Conservation (phyloP, 2,329 filamentous ascomycete species). For the Aspergillus texensis region DNA sequence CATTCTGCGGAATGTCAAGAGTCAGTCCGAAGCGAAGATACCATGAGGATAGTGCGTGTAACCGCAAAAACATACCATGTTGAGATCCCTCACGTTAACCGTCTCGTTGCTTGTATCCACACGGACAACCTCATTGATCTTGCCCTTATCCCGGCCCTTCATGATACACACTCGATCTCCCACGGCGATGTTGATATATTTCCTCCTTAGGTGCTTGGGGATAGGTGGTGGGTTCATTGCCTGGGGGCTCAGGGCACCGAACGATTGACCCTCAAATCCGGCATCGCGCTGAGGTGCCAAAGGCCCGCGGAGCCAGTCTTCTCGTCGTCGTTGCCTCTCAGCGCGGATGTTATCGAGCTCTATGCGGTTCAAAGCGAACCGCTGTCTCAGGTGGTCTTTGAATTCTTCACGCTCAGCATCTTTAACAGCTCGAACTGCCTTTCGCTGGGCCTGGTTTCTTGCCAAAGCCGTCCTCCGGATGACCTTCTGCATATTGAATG, state of each 20-base stretch:
- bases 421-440: conserved; percentile 47
- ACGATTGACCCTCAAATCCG: conserved; percentile 59
- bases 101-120: conserved; percentile 60
- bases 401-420: conserved; percentile 43
- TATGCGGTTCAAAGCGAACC: conserved; percentile 35
- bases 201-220: conserved; percentile 41
- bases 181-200: conserved; percentile 62
- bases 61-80: conserved; percentile 57
- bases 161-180: conserved; percentile 83
- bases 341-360: conserved; percentile 44
- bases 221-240: conserved; percentile 42
- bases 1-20: conserved; percentile 34
- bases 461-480: conserved; percentile 67
- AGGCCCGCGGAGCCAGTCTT: conserved; percentile 78
- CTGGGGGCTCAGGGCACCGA: conserved; percentile 57
- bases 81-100: conserved; percentile 63
- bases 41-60: not conserved
- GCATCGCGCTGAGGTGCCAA: conserved; percentile 76
- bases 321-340: conserved; percentile 62
- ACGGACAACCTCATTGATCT: conserved; percentile 71
- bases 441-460: conserved; percentile 61
- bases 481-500: conserved; percentile 68
- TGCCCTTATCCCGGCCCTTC: conserved; percentile 77
- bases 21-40: conserved; percentile 3
- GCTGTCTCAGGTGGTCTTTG: conserved; percentile 32